Conservation (phyloP, 148 eudicot species). For the Oxyria digyna region DNA sequence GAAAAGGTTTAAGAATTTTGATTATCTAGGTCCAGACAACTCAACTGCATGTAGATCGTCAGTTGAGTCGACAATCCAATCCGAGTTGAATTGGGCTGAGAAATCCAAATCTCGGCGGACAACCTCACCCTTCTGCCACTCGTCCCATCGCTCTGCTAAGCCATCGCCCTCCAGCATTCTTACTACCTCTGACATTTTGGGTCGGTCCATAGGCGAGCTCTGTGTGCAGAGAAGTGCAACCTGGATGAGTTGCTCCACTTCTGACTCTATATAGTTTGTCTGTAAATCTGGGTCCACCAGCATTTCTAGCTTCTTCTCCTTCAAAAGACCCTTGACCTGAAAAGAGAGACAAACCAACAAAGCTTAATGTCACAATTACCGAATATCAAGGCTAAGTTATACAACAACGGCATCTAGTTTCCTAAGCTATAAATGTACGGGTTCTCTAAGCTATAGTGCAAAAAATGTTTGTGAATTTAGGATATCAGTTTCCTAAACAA, state of each 20-base stretch:
- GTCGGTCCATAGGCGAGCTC: slow-evolving; percentile 13
- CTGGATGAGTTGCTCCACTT: slow-evolving; percentile 12
- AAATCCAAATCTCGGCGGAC: slow-evolving; percentile 25
- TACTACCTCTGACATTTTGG: slow-evolving; percentile 13
- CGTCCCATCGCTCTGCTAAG: slow-evolving; percentile 28
- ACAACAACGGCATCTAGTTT: no score
- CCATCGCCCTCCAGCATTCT: slow-evolving; percentile 15
- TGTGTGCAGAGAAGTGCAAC: slow-evolving; percentile 16
- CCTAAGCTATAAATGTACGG: no score
- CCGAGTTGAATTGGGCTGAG: slow-evolving; percentile 16
- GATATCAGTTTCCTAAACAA: no score
- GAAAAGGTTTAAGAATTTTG: not conserved
- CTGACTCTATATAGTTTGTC: slow-evolving; percentile 11
- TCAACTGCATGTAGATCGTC: slow-evolving; percentile 27
- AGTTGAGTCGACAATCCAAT: slow-evolving; percentile 27
- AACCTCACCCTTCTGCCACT: slow-evolving; percentile 45
- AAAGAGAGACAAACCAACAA: not conserved
- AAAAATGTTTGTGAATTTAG: no score
- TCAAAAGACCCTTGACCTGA: slow-evolving; percentile 15
- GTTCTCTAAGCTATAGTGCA: no score
- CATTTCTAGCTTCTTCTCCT: slow-evolving; percentile 15
- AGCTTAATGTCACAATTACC: not conserved
- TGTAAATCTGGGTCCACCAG: slow-evolving; percentile 11
- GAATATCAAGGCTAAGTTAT: not conserved
- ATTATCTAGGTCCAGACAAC: slow-evolving; percentile 32